phyloP scores from a whole-genome alignment of 2,329 filamentous ascomycete genomes.

The Arthroderma uncinatum region DNA sequence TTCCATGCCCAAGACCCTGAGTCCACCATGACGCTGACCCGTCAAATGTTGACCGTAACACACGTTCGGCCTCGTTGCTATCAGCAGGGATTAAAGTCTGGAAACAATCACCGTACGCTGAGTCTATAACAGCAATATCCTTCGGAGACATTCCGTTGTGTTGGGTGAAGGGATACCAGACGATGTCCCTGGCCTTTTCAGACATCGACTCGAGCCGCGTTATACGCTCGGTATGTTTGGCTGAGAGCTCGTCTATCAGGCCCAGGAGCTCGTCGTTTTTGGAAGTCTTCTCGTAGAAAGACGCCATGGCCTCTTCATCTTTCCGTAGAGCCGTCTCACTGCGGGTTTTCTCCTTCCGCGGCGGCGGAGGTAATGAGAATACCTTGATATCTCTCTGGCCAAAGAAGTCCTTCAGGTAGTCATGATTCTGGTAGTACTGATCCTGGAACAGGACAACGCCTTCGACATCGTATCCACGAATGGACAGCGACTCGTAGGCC shows the following conservation, averaged over 20 bases:
- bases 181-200: conserved; percentile 48
- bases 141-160: conserved; percentile 52
- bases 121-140: conserved; percentile 66
- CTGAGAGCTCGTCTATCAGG: conserved; percentile 43
- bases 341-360: conserved; percentile 23
- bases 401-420: conserved; percentile 60
- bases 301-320: conserved; percentile 48
- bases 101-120: conserved; percentile 68
- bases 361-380: conserved; percentile 48
- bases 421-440: conserved; percentile 54
- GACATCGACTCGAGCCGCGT: conserved; percentile 51
- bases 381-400: conserved; percentile 46
- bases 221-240: conserved; percentile 47
- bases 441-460: conserved; percentile 59
- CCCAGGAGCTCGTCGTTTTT: conserved; percentile 30
- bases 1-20: conserved; percentile 72
- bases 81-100: conserved; percentile 43
- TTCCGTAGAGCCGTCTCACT: conserved; percentile 27
- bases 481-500: conserved; percentile 62
- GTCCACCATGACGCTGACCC: conserved; percentile 89
- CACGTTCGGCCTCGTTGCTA: conserved; percentile 7
- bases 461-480: conserved; percentile 70
- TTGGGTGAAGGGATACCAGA: conserved; percentile 85
- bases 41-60: conserved; percentile 60
- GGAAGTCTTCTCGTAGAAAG: conserved; percentile 50